Evolutionary conservation across 208 protist genomes (phyloP), one percentile per base, ranked within the genome.

Genomic region (Tritrichomonas musculus): DNA sequence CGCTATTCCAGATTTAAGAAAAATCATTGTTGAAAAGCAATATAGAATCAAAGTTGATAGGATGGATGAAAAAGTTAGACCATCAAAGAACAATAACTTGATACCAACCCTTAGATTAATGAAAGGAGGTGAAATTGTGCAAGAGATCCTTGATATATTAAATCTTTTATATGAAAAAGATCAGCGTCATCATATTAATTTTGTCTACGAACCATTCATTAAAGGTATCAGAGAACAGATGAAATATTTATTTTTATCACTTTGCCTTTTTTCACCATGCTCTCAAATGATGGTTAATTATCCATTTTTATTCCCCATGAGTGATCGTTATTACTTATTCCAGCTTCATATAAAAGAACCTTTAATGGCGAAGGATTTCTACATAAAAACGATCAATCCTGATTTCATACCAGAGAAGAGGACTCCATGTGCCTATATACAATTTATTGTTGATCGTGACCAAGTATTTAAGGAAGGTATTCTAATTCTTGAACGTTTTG

Each of bases 221-320:
- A 17, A 60, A 60, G 17, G 17, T 22, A 22, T 60, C 5, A 17
- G 17, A 60, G 5, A 22, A 22, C 53, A 60, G 17, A 41, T 88
- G 5, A 39, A 3, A 55, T 53, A 25, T 39, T 11, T 88, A 22
- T 33, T 88, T 1, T 39, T 88, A 9, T 39, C 77, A 57, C 14
- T 14, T 49, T 41, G 47, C 33, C 39, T 88, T 27, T 27, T n/a
- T 88, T 57, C 77, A 17, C 20, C 77, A 20, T 44, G 27, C 0
- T 39, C 47, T 30, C 14, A 30, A 20, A 47, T 60, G 5, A 30
- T 88, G 0, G 33, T 30, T 39, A 3, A 60, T 39, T 88, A 57
- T 88, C 77, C 77, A 60, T 88, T 88, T 36, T 88, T 88, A 39
- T 88, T 88, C 27, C 47, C 77, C 13, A 39, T 88, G 0, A 36